Conservation (phyloP, 176 grass and related monocot genomes). For the Oryza nivara region DNA sequence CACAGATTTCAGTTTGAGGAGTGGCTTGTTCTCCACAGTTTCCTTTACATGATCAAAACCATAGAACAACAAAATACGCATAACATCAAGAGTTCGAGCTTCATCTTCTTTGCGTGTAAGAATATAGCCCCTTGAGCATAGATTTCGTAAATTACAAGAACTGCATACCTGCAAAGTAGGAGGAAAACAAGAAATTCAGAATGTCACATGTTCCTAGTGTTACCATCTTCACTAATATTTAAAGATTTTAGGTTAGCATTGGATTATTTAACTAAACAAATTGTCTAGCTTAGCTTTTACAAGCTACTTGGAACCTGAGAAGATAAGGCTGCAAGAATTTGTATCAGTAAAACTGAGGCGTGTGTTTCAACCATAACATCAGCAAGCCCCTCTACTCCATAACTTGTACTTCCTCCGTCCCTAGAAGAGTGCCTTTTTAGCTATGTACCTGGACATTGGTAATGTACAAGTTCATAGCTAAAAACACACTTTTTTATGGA, state of each 20-base stretch:
- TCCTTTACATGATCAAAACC: slow-evolving; percentile 84
- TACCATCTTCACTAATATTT: slow-evolving; percentile 2
- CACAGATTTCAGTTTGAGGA: slow-evolving; percentile 77
- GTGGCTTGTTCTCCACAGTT: slow-evolving; percentile 80
- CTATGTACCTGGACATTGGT: no score
- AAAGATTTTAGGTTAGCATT: not conserved
- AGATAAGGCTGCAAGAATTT: not conserved
- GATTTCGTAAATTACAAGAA: slow-evolving; percentile 77
- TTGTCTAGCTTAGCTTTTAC: not conserved
- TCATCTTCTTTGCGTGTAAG: slow-evolving; percentile 94
- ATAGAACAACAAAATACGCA: slow-evolving; percentile 80
- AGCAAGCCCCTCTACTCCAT: not conserved
- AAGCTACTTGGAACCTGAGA: not conserved
- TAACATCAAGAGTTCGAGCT: slow-evolving; percentile 90
- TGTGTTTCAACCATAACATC: not conserved
- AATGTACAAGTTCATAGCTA: no score
- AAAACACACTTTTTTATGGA: no score
- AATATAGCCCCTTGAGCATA: slow-evolving; percentile 86
- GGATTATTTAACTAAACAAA: not conserved
- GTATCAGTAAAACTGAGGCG: not conserved
- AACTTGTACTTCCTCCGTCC: not conserved
- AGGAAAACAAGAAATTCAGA: slow-evolving; percentile 35
- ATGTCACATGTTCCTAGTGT: slow-evolving; percentile 12
- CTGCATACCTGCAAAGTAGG: slow-evolving; percentile 81
- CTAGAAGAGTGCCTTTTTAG: no score